Conservation (phyloP, 164 flowering plant genomes). For the Aristolochia fimbriata region DNA sequence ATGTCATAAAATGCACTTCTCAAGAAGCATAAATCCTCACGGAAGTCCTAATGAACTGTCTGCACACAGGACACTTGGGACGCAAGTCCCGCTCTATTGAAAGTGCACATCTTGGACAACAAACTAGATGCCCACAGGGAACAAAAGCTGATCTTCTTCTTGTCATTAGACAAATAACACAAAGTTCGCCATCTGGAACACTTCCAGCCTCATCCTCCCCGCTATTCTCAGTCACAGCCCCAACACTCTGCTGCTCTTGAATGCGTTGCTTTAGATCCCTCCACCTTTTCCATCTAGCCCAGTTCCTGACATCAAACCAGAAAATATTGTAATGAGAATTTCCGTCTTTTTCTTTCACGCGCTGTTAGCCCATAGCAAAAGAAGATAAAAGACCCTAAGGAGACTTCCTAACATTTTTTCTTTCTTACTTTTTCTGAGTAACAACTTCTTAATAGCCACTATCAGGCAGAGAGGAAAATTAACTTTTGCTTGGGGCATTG, state of each 20-base stretch:
- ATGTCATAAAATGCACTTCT: slow-evolving; percentile 3
- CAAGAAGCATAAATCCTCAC: slow-evolving; percentile 53
- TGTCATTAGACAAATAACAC: slow-evolving; percentile 68
- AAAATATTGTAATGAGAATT: not conserved
- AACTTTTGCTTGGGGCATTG: too few species aligned
- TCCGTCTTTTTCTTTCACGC: not conserved
- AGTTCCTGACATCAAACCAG: slow-evolving; percentile 40
- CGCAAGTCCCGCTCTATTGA: slow-evolving; percentile 44
- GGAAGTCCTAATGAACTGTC: slow-evolving; percentile 54
- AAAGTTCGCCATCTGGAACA: slow-evolving; percentile 62
- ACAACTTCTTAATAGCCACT: too few species aligned
- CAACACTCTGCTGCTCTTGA: slow-evolving; percentile 9
- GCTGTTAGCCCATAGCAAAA: not conserved
- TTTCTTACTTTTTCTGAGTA: too few species aligned
- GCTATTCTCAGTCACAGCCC: slow-evolving; percentile 5
- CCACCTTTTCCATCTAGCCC: slow-evolving; percentile 71
- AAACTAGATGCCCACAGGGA: slow-evolving; percentile 92
- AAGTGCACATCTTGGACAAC: slow-evolving; percentile 69
- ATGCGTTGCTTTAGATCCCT: slow-evolving; percentile 30
- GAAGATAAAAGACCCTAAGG: not conserved
- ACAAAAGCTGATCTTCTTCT: slow-evolving; percentile 65
- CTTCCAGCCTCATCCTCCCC: slow-evolving; percentile 33
- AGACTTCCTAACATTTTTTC: too few species aligned
- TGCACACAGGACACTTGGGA: slow-evolving; percentile 87
- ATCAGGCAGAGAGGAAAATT: too few species aligned